Base-by-base conservation (phyloP, 331 rosid species). In the Ulmus americana region DNA sequence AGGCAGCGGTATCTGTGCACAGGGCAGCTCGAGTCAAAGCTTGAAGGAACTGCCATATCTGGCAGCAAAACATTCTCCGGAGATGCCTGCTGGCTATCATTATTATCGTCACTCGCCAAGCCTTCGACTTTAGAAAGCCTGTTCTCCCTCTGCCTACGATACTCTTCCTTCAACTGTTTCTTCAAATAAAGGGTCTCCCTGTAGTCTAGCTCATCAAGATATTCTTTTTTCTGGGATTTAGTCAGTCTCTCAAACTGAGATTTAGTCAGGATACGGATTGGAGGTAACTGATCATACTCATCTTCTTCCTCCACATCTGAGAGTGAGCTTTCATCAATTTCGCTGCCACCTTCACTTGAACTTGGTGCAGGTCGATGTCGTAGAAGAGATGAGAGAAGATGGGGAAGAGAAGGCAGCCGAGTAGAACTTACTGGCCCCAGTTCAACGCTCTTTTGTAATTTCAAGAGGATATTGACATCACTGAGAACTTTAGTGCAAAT, bases 121-220 rank as follows among this genome's bases (percentile, higher is more conserved):
- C 52, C 65, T 70, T 69, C 59, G 71, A 72, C 82, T 70, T 75
- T 72, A 38, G 53, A 69, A 60, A 76, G 80, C 70, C 46, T 81
- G 49, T 61, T 74, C 79, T 79, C 91, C 77, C 65, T 85, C 61
- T 54, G 85, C 63, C 63, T 82, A 13, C 41, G 68, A 40, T 79
- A 77, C 71, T 87, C 95, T 78, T 90, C 96, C 72, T 82, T 90
- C 81, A 90, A 67, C 76, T 85, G 95, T 75, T 94, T 90, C 95
- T 85, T 90, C 51, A 94, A 65, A 78, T 72, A 94, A 66, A 94
- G 97, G 45, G 84, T 85, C 82, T 94, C 99, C 76, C 96, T 77
- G 75, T 94, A 90, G 61, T 90, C 99, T 83, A 94, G 76, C 81
- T 94, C 99, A 78, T 87, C 95, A 38, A 90, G 85, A 82, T 94